A percentile compares a stretch with the other conserved stretches of the same genome.
Evolutionary conservation across 805 yeast species (phyloP).

Genomic region (Hanseniaspora hatyaiensis): DNA sequence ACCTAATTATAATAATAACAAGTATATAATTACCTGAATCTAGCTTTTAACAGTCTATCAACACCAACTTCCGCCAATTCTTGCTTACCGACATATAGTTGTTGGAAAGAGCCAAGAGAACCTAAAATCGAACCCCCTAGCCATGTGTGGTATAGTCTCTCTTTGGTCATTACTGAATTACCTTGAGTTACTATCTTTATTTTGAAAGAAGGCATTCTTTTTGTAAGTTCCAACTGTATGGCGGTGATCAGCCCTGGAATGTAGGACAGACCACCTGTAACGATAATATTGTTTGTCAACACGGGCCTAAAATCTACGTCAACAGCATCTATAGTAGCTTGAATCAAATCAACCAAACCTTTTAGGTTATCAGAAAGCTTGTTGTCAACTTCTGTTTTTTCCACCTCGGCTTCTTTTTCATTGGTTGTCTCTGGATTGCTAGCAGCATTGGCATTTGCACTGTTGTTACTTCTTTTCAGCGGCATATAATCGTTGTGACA

Average conservation of each 20-base stretch:
- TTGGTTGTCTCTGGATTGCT: conserved; percentile 23
- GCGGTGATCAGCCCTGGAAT: conserved; percentile 75
- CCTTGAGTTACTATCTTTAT: conserved; percentile 76
- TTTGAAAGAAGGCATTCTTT: conserved; percentile 70
- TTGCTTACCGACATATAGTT: conserved; percentile 78
- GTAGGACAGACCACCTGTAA: conserved; percentile 74
- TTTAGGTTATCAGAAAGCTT: conserved; percentile 21
- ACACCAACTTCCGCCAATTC: conserved; percentile 85
- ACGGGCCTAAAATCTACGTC: conserved; percentile 80
- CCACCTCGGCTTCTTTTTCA: conserved; percentile 23
- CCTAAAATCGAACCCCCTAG: conserved; percentile 84
- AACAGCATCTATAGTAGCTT: conserved; percentile 41
- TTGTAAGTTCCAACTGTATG: conserved; percentile 55
- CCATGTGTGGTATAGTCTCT: conserved; percentile 76
- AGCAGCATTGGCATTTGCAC: conserved; percentile 22
- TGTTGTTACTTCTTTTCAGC: conserved; percentile 42
- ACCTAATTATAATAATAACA: too few relatives aligned
- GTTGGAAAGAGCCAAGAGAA: conserved; percentile 87
- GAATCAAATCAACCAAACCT: conserved; percentile 52
- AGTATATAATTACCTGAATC: conserved; percentile 69
- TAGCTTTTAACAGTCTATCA: conserved; percentile 62
- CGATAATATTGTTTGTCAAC: conserved; percentile 74
- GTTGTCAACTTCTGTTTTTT: conserved; percentile 15
- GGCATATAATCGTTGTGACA: conserved; percentile 62
- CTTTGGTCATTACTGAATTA: conserved; percentile 38